phyloP scores from a whole-genome alignment of 2,329 filamentous ascomycete species.

The Apiospora marii region DNA sequence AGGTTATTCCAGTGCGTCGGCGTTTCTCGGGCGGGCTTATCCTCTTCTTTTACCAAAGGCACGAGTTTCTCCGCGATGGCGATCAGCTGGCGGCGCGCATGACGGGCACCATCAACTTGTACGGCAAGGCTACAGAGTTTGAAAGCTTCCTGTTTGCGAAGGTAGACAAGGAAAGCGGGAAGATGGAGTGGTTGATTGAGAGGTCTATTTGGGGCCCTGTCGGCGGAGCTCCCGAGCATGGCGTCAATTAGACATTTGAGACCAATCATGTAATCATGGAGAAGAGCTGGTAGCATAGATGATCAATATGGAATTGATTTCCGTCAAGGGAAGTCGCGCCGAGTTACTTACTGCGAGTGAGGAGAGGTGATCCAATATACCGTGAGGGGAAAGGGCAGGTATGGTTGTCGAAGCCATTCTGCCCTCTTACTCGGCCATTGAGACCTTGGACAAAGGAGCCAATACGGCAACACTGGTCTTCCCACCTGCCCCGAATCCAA shows the following conservation, averaged over 20 bases:
- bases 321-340: too few relatives aligned
- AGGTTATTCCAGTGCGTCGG: not conserved
- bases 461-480: too few relatives aligned
- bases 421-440: too few relatives aligned
- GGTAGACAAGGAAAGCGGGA: constrained; percentile 38
- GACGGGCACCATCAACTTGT: constrained; percentile 40
- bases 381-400: too few relatives aligned
- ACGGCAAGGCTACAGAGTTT: constrained; percentile 35
- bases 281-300: too few relatives aligned
- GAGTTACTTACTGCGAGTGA: too few relatives aligned
- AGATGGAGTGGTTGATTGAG: constrained; percentile 40
- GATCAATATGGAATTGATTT: too few relatives aligned
- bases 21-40: not conserved
- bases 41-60: constrained; percentile 27
- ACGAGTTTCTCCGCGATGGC: constrained; percentile 42
- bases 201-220: constrained; percentile 37
- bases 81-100: constrained; percentile 40
- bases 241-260: not conserved
- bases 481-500: too few relatives aligned
- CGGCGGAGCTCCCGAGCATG: not conserved
- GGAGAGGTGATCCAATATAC: too few relatives aligned
- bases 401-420: too few relatives aligned
- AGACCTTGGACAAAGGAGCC: too few relatives aligned
- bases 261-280: too few relatives aligned
- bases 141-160: constrained; percentile 44